These are phyloP conservation scores for Metroxylon sagu DNA, from an alignment of 176 grass and related monocot genomes.

Conservation along the genomic window DNA sequence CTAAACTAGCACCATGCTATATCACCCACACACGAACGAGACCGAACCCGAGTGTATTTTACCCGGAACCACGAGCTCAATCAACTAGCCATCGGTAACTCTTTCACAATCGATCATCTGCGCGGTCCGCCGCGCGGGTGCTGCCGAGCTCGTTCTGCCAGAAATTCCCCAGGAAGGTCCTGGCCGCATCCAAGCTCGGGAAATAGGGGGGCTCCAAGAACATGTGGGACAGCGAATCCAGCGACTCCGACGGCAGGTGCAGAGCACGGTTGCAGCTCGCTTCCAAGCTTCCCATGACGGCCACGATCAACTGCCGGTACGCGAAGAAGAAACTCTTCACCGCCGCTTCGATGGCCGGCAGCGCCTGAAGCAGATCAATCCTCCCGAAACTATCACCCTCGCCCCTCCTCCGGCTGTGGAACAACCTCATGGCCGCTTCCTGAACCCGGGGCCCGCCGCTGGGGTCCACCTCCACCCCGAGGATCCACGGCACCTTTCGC, in stretches of 20 bases:
- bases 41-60: no score
- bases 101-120: no score
- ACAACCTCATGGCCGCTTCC: constrained; percentile 75
- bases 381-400: constrained; percentile 45
- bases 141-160: constrained; percentile 33
- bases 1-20: no score
- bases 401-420: constrained; percentile 62
- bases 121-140: no score
- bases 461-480: constrained; percentile 77
- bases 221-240: constrained; percentile 65
- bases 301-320: constrained; percentile 60
- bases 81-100: no score
- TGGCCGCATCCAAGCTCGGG: constrained; percentile 93
- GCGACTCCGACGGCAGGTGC: constrained; percentile 47
- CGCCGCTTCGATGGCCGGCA: constrained; percentile 64
- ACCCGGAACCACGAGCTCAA: no score
- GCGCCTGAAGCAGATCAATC: constrained; percentile 69
- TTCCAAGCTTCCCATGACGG: constrained; percentile 64
- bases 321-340: constrained; percentile 76
- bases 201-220: constrained; percentile 87
- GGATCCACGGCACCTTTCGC: constrained; percentile 55
- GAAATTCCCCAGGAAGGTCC: constrained; percentile 80
- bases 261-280: constrained; percentile 47
- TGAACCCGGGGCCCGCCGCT: constrained; percentile 83
- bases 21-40: no score